Base-by-base conservation (phyloP, 129 eudicot species). In the Rutidosis leptorrhynchoides region DNA sequence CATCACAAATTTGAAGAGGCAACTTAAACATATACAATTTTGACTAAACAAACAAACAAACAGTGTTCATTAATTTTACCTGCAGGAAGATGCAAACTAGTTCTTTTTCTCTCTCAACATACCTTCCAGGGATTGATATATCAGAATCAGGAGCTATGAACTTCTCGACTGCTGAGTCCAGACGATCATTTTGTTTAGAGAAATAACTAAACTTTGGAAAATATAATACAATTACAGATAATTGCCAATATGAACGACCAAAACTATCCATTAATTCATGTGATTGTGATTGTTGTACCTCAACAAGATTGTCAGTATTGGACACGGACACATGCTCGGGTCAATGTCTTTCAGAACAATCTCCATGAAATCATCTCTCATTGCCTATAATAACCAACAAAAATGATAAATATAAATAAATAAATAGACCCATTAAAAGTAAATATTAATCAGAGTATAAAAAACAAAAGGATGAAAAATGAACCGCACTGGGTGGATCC, bases 61-160 rank as follows among this genome's bases (percentile, higher is more conserved):
- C n/a, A n/a, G n/a, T n/a, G n/a, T n/a, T n/a, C n/a, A n/a, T n/a
- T n/a, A n/a, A n/a, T n/a, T n/a, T n/a, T 68, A 85, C 98, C 96
- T 92, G 90, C 77, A 88, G 62, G 76, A 83, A 92, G 23, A 88
- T 87, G 85, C 90, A 85, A 10, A 96, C 49, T 79, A 30, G 88
- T 64, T 88, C 63, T 72, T 92, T 96, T 73, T 88, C 96, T 61
- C 89, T 76, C 56, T 92, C 96, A 45, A 58, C 76, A 69, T 85
- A 66, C 67, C 81, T 81, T 15, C 85, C 84, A 67, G 80, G 79
- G 72, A 60, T 74, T 6, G 77, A 68, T 37, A 76, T 79, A 17
- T 92, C 89, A 58, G 95, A 65, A 32, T 28, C 70, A 3, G 85
- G 84, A 64, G 75, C 77, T 11, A 88, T 66, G 71, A 88, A 85